Evolutionary conservation across 2,329 filamentous ascomycete genomes (phyloP), one percentile per base, ranked within the genome.

Genomic region (Fusarium phyllophilum): DNA sequence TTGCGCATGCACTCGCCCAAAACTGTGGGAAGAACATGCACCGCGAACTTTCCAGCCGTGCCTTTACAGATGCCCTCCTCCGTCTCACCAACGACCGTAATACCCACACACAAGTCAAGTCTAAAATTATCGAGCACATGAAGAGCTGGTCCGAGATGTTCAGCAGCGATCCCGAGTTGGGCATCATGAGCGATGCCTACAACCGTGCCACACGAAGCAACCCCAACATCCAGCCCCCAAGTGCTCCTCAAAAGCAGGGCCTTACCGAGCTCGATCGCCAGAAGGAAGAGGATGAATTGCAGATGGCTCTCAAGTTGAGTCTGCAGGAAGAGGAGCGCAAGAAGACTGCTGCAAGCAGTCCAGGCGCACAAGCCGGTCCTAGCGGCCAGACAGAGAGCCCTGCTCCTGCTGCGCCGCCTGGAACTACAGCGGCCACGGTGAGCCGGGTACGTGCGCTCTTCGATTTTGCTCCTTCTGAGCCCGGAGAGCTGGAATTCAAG

Each of bases 121-220:
- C 94, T 74, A 98, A 98, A 89, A 97, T 99, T 75, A 84, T 98
- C 67, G 96, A 98, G 86, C 91, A 95, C 76, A 98, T 98, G 94
- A 92, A 93, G 82, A 94, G 96, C 74, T 99, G 96, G 96, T 91
- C 93, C 65, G 94, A 96, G 79, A 97, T 98, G 94, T 98, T 98
- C 82, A 89, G 90, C 78, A 91, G 89, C 69, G 94, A 98, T 80
- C 90, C 95, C 17, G 96, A 98, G 81, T 89, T 99, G 69, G 96
- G 96, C 24, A 97, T 99, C 81, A 99, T 99, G 96, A 93, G 95
- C 82, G 94, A 97, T 80, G 95, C 96, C 67, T 98, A 96, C 83
- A 92, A 92, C 85, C 94, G 93, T 81, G 86, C 98, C 72, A 97
- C 97, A 86, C 86, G 86, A 82, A 84, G 83, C 89, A 96, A 99